These are phyloP conservation scores for Colletotrichum truncatum DNA, from an alignment of 2,329 filamentous ascomycete species.

Conservation along the genomic window DNA sequence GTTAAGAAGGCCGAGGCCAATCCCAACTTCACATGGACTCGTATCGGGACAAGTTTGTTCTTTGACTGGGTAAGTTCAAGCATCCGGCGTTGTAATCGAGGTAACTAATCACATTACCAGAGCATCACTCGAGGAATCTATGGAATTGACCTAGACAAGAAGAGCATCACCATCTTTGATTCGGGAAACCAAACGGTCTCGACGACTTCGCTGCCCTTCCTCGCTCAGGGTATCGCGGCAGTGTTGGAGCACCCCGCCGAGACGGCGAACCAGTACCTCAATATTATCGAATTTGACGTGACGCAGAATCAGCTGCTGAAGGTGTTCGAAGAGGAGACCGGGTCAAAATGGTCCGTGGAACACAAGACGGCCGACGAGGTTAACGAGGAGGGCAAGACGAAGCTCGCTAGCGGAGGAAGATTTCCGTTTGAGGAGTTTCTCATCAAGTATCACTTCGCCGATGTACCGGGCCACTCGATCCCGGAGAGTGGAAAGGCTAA, in stretches of 20 bases:
- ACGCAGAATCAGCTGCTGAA: constrained; percentile 66
- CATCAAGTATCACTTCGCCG: constrained; percentile 21
- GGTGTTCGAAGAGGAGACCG: constrained; percentile 61
- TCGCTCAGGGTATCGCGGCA: constrained; percentile 46
- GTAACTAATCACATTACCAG: neutral
- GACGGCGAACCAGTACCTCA: constrained; percentile 67
- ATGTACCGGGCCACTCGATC: constrained; percentile 13
- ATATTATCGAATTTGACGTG: constrained; percentile 64
- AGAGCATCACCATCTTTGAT: constrained; percentile 16
- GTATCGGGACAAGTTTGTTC: constrained; percentile 65
- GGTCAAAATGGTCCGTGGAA: constrained; percentile 58
- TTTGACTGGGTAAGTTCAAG: constrained; percentile 64
- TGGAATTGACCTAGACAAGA: constrained; percentile 13
- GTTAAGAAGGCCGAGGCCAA: constrained; percentile 25
- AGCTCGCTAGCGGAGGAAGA: constrained; percentile 40
- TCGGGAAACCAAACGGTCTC: constrained; percentile 20
- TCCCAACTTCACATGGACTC: constrained; percentile 65
- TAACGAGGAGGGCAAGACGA: constrained; percentile 47
- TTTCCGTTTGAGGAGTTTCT: constrained; percentile 25
- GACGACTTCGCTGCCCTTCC: constrained; percentile 14
- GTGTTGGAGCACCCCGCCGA: constrained; percentile 57
- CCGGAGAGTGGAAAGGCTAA: constrained; percentile 28
- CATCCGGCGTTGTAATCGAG: rapidly evolving
- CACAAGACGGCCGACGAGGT: constrained; percentile 44
- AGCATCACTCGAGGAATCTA: constrained; percentile 26